Conservation (phyloP, 1,284 basidiomycete genomes). For the Fereydounia khargensis region DNA sequence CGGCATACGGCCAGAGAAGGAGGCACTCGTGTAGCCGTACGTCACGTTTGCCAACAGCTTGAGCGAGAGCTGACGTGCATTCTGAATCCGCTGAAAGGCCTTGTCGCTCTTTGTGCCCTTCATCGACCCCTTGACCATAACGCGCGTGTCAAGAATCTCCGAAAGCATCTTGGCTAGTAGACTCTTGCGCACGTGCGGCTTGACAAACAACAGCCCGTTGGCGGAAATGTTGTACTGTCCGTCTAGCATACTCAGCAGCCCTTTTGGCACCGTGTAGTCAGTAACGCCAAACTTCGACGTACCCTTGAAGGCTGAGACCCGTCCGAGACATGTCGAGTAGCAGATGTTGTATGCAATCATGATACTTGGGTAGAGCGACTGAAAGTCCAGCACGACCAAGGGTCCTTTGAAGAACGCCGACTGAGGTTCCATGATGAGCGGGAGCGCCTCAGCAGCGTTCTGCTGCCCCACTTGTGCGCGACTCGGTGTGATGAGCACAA, state of each 20-base stretch:
- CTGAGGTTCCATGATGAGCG: constrained; percentile 88
- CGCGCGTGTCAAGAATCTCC: constrained; percentile 89
- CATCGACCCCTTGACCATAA: constrained; percentile 96
- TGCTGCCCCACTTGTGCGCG: constrained; percentile 64
- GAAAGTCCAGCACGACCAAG: constrained; percentile 88
- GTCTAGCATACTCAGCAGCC: constrained; percentile 58
- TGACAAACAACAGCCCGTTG: constrained; percentile 92
- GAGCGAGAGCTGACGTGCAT: constrained; percentile 49
- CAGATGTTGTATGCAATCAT: constrained; percentile 91
- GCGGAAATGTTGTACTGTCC: constrained; percentile 60
- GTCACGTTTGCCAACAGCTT: constrained; percentile 57
- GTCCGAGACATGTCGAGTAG: constrained; percentile 81
- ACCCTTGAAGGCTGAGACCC: constrained; percentile 78
- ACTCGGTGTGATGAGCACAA: constrained; percentile 50
- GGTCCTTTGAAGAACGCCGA: constrained; percentile 91
- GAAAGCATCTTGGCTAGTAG: constrained; percentile 86
- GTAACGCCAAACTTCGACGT: constrained; percentile 79
- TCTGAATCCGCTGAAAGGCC: constrained; percentile 51
- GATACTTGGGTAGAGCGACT: constrained; percentile 89
- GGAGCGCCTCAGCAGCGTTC: constrained; percentile 92
- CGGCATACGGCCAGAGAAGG: constrained; percentile 94
- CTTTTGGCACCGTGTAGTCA: constrained; percentile 71
- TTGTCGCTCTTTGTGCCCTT: constrained; percentile 75
- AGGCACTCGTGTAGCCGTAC: constrained; percentile 91
- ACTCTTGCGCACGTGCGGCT: constrained; percentile 77